Percentiles rank a stretch among this genome's conserved stretches.
These are phyloP conservation scores for Pseudogymnoascus sp. DNA, from an alignment of 2,329 filamentous ascomycete species.

Conservation along the genomic window DNA sequence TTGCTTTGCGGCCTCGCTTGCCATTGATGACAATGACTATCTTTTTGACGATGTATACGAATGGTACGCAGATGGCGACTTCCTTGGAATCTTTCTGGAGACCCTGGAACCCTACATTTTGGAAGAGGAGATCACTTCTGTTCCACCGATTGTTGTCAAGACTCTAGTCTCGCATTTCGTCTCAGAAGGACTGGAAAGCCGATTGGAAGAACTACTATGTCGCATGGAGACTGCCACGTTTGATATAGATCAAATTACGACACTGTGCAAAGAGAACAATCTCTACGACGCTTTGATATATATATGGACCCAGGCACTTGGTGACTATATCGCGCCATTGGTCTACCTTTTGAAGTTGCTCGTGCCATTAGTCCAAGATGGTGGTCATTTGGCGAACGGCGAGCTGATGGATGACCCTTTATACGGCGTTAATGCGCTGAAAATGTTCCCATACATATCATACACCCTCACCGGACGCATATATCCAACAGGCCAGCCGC, in stretches of 20 bases:
- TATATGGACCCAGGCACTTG: conserved; percentile 87
- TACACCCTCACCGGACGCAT: conserved; percentile 81
- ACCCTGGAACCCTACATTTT: conserved; percentile 83
- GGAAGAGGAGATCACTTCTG: conserved; percentile 61
- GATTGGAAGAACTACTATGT: conserved; percentile 89
- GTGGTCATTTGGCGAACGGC: conserved; percentile 43
- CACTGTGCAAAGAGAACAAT: conserved; percentile 81
- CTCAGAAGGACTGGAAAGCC: conserved; percentile 62
- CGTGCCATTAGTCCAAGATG: conserved; percentile 48
- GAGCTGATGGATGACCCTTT: conserved; percentile 52
- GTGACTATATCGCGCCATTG: conserved; percentile 84
- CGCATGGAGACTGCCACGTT: conserved; percentile 83
- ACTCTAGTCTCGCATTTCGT: conserved; percentile 77
- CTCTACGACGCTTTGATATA: conserved; percentile 95
- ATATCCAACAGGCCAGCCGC: conserved; percentile 76
- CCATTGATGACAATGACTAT: conserved; percentile 70
- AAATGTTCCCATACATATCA: conserved; percentile 90
- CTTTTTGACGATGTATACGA: conserved; percentile 87
- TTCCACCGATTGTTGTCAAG: conserved; percentile 81
- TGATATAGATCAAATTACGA: conserved; percentile 88
- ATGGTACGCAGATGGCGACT: conserved; percentile 72
- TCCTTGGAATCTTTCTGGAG: conserved; percentile 73
- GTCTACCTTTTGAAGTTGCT: conserved; percentile 72
- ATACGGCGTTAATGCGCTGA: conserved; percentile 65
- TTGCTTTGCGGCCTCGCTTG: conserved; percentile 76